Conservation (phyloP, 2,329 filamentous ascomycete genomes). For the Tricladium varicosporioides region DNA sequence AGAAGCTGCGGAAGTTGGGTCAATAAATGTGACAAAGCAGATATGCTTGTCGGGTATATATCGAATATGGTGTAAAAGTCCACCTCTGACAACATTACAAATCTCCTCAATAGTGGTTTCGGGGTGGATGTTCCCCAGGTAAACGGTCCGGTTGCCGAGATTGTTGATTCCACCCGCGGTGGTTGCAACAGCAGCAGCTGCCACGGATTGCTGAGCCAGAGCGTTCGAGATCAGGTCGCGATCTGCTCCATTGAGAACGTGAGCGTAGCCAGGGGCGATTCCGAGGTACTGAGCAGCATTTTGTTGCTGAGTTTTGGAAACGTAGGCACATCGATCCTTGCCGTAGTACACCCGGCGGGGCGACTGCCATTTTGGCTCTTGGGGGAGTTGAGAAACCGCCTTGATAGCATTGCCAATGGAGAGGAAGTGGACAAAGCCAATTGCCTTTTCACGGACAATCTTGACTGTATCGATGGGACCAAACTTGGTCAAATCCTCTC, state of each 20-base stretch:
- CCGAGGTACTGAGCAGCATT: slow-evolving; percentile 97
- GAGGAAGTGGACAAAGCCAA: slow-evolving; percentile 95
- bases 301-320: slow-evolving; percentile 99
- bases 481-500: slow-evolving; percentile 94
- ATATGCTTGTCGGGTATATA: slow-evolving; percentile 99
- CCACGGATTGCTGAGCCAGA: slow-evolving; percentile 94
- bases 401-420: slow-evolving; percentile 99
- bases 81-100: slow-evolving; percentile 96
- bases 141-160: slow-evolving; percentile 94
- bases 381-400: slow-evolving; percentile 91
- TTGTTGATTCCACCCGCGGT: slow-evolving; percentile 97
- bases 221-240: slow-evolving; percentile 96
- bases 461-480: slow-evolving; percentile 96
- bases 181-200: slow-evolving; percentile 92
- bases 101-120: slow-evolving; percentile 99
- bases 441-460: slow-evolving; percentile 95
- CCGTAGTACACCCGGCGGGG: slow-evolving; percentile 97
- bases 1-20: slow-evolving; percentile 93
- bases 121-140: slow-evolving; percentile 96
- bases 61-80: slow-evolving; percentile 93
- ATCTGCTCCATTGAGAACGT: slow-evolving; percentile 93
- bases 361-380: slow-evolving; percentile 95
- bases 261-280: slow-evolving; percentile 93
- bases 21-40: slow-evolving; percentile 99
- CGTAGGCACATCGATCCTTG: slow-evolving; percentile 97